phyloP scores from a whole-genome alignment of 192 early-diverging fungal species.

The Helicostylum pulchrum region DNA sequence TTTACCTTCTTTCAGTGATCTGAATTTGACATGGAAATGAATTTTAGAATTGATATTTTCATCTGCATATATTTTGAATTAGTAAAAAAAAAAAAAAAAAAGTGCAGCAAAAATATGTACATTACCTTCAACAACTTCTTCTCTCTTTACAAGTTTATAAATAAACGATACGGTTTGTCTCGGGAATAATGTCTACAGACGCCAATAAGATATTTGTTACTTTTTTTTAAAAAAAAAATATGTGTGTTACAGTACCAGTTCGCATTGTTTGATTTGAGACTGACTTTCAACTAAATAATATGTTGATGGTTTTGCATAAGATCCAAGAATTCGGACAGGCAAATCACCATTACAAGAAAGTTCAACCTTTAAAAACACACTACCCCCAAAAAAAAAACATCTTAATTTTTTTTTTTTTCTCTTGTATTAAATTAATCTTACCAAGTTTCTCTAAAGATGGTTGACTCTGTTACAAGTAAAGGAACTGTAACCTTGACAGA shows the following conservation, averaged over 20 bases:
- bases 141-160: constrained; percentile 48
- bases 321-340: constrained; percentile 49
- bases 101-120: no score
- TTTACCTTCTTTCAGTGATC: constrained; percentile 48
- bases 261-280: constrained; percentile 28
- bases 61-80: constrained; percentile 11
- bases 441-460: constrained; percentile 53
- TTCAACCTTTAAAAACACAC: constrained; percentile 46
- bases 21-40: constrained; percentile 52
- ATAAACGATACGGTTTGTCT: constrained; percentile 54
- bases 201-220: not conserved
- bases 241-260: constrained; percentile 27
- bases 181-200: constrained; percentile 49
- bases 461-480: constrained; percentile 51
- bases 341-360: constrained; percentile 45
- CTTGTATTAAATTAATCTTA: constrained; percentile 20
- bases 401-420: not conserved
- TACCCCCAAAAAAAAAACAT: constrained; percentile 20
- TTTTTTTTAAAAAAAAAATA: not conserved
- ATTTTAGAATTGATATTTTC: constrained; percentile 32
- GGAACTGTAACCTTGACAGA: constrained; percentile 49
- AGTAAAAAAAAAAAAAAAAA: no score
- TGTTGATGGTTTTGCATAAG: constrained; percentile 41
- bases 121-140: constrained; percentile 35
- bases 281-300: constrained; percentile 40